phyloP scores from a whole-genome alignment of 225 moss, liverwort and hornwort genomes.

The Anthoceros angustus region DNA sequence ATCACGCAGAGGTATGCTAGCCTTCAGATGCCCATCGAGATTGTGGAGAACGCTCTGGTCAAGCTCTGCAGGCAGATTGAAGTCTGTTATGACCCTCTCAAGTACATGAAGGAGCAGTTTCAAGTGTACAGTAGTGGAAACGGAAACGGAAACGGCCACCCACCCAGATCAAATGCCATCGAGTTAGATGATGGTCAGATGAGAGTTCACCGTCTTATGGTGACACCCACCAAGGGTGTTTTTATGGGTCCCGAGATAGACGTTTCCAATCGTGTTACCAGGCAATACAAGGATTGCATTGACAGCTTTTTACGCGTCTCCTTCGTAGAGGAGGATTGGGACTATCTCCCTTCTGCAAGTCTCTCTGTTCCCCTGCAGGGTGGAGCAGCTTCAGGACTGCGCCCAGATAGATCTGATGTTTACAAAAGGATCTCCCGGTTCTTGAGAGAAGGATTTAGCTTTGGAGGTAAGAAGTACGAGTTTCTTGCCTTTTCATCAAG shows the following conservation, averaged over 20 bases:
- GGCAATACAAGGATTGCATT: slow-evolving; percentile 32
- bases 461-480: slow-evolving; percentile 49
- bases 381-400: slow-evolving; percentile 26
- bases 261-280: slow-evolving; percentile 58
- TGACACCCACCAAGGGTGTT: slow-evolving; percentile 56
- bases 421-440: slow-evolving; percentile 36
- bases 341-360: slow-evolving; percentile 20
- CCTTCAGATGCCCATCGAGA: background rate
- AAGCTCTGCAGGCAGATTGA: background rate
- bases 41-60: background rate
- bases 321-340: slow-evolving; percentile 58
- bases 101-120: slow-evolving; percentile 6
- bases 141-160: background rate
- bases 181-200: slow-evolving; percentile 31
- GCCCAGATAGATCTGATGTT: slow-evolving; percentile 28
- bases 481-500: slow-evolving; percentile 76
- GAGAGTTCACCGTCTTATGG: slow-evolving; percentile 40
- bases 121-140: slow-evolving; percentile 1
- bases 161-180: slow-evolving; percentile 23
- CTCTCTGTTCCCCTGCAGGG: slow-evolving; percentile 36
- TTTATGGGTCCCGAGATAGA: slow-evolving; percentile 52
- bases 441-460: slow-evolving; percentile 31
- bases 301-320: slow-evolving; percentile 63
- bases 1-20: background rate
- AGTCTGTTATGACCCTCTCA: slow-evolving; percentile 5